Evolutionary conservation across 2,329 filamentous ascomycete genomes (phyloP), one percentile per base, ranked within the genome.

Genomic region (Seiridium unicorne): DNA sequence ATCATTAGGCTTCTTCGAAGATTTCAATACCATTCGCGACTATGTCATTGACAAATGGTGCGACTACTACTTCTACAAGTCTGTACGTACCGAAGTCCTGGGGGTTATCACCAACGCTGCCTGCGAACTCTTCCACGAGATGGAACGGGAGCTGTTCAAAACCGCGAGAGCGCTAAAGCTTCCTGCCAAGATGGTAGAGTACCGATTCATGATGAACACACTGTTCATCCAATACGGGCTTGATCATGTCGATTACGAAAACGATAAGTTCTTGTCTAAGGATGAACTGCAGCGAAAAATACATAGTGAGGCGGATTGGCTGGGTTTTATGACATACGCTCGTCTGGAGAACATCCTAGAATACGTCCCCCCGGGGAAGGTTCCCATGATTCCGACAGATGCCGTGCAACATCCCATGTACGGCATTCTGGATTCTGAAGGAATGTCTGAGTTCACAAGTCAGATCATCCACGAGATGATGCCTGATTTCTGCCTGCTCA

Each of bases 61-160:
- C 57, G 72, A 74, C 49, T 74, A 72, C 61, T 70, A 55, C 55
- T 73, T 64, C 42, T 66, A 65, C 51, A 61, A 64, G 44, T 71
- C 62, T 8, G 63, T 65, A 9, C 63, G 61, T 44, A 62, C 68
- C 10, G 59, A 64, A 44, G 68, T 64, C 2, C 63, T 74, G 6
- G 68, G 71, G 1, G 60, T 72, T 49, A 59, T 73, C 35, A 74
- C 71, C 18, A 72, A 74, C 51, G 69, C 68, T 6, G 72, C 72
- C 42, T 71, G 69, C 53, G 70, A 72, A 51, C 61, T 73, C n/a
- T 69, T 73, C 55, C 65, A 73, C 42, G 60, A 64, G 36, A 64
- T 72, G 48, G 69, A 73, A 56, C 46, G 59, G 32, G 68, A 70
- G 13, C 57, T 74, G 1, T 26, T 65, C 6, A 62, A 55, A 32